Evolutionary conservation across 345 rosid species (phyloP).

Genomic region (Rhodamnia argentea): DNA sequence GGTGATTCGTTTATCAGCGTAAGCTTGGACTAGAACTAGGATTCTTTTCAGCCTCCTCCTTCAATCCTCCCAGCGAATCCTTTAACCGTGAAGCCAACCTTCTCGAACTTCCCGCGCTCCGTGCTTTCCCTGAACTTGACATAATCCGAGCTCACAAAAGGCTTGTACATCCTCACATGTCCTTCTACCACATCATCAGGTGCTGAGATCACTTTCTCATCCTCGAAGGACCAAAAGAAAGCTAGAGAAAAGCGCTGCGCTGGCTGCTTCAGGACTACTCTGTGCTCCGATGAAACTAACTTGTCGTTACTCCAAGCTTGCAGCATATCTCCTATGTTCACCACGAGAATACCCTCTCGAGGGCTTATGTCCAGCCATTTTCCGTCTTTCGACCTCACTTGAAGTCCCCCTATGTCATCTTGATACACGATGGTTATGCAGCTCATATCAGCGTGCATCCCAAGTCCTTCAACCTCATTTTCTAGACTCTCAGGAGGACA

Average conservation of each 20-base stretch:
- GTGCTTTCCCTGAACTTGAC: conserved; percentile 47
- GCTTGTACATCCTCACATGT: conserved; percentile 24
- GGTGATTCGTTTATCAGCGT: not conserved
- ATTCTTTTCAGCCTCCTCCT: not conserved
- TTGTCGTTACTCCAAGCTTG: conserved; percentile 78
- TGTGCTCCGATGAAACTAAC: conserved; percentile 66
- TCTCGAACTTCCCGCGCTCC: conserved; percentile 63
- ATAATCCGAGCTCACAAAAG: conserved; percentile 52
- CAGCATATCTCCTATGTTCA: conserved; percentile 75
- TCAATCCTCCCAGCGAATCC: conserved; percentile 44
- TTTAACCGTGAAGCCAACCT: conserved; percentile 42
- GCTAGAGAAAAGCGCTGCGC: conserved; percentile 47
- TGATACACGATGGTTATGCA: conserved; percentile 72
- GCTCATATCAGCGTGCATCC: conserved; percentile 84
- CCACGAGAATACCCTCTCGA: conserved; percentile 40
- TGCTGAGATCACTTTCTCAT: conserved; percentile 49
- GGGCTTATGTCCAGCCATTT: conserved; percentile 50
- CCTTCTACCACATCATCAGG: conserved; percentile 50
- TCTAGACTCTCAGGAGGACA: conserved; percentile 36
- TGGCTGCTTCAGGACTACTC: conserved; percentile 40
- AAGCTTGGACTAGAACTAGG: not conserved
- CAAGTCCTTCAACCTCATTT: conserved; percentile 61
- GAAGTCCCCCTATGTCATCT: conserved; percentile 69
- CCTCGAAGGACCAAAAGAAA: conserved; percentile 66
- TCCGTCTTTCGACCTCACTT: conserved; percentile 57